Base-by-base conservation (phyloP, 331 rosid species). In the Malus hybrid region DNA sequence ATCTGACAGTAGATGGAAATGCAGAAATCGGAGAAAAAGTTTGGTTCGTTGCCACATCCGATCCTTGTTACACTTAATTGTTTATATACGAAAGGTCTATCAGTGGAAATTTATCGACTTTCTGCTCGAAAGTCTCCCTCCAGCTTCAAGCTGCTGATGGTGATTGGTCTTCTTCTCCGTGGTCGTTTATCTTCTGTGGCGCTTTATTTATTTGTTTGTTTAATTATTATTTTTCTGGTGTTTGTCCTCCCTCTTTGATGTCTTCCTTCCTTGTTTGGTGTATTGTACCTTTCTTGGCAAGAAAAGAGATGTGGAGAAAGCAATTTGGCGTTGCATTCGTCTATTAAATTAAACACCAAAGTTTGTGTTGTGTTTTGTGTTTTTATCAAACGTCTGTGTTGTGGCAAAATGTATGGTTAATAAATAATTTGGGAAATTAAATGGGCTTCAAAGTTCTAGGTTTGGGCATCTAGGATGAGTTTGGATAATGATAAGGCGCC, bases 1-100 rank as follows among this genome's bases (percentile, higher is more conserved):
- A 22, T 65, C 65, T 10, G 10, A 65, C 54, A 36, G 56, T 20
- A 55, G 52, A 85, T 84, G 86, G 79, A 78, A 79, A 63, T 65
- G 78, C 55, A 61, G 71, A 70, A 67, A 24, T 24, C 24, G 24
- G 24, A 24, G 24, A 24, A 24, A 24, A 24, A 24, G 24, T 24
- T 24, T 24, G 65, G 64, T 75, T 55, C 27, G 18, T 67, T 63
- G 46, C 67, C 61, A 65, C 20, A 67, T 56, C 62, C 19, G 24
- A 16, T 59, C 78, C 50, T 20, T 73, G 71, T 67, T n/a, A 16
- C 20, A 67, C 8, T 3, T 54, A 48, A 57, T 24, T 66, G 69
- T 72, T 79, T 68, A 42, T 79, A 42, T 72, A 78, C 55, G 36
- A 31, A 50, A 22, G 76, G 22, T 62, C 28, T 32, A 32, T 18